These are phyloP conservation scores for Bipolaris bicolor DNA, from an alignment of 2,329 filamentous ascomycete species.

Conservation along the genomic window DNA sequence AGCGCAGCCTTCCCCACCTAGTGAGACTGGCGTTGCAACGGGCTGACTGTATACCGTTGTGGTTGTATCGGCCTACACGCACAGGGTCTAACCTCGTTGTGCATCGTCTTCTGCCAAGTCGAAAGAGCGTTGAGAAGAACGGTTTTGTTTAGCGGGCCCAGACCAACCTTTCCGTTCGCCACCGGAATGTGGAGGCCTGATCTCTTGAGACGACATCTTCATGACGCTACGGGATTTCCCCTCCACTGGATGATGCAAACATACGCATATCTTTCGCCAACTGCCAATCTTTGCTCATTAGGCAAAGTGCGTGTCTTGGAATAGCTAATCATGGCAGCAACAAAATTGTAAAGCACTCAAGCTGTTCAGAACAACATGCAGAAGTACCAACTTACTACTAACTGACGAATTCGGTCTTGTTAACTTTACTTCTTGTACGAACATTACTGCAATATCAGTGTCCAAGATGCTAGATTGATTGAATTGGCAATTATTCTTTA, in stretches of 20 bases:
- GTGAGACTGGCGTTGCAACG: background rate
- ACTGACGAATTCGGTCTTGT: background rate
- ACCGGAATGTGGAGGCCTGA: constrained; percentile 1
- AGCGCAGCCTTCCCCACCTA: background rate
- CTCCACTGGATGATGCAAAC: background rate
- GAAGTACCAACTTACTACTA: too few species aligned
- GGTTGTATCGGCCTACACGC: background rate
- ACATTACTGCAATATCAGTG: too few species aligned
- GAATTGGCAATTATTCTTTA: too few species aligned
- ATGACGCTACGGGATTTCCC: background rate
- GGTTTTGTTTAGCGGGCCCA: constrained; percentile 13
- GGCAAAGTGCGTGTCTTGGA: too few species aligned
- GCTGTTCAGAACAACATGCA: too few species aligned
- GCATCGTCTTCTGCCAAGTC: background rate
- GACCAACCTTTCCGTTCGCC: constrained; percentile 8
- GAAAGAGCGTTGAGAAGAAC: constrained; percentile 8
- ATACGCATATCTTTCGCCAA: background rate
- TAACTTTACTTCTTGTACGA: too few species aligned
- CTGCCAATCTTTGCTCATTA: background rate
- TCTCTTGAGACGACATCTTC: background rate
- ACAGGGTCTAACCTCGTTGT: constrained; percentile 1
- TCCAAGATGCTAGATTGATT: too few species aligned
- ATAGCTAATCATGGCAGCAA: too few species aligned
- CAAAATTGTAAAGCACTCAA: background rate
- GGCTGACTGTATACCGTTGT: background rate